These are phyloP conservation scores for Angophora floribunda DNA, from an alignment of 345 rosid genomes.

Conservation along the genomic window DNA sequence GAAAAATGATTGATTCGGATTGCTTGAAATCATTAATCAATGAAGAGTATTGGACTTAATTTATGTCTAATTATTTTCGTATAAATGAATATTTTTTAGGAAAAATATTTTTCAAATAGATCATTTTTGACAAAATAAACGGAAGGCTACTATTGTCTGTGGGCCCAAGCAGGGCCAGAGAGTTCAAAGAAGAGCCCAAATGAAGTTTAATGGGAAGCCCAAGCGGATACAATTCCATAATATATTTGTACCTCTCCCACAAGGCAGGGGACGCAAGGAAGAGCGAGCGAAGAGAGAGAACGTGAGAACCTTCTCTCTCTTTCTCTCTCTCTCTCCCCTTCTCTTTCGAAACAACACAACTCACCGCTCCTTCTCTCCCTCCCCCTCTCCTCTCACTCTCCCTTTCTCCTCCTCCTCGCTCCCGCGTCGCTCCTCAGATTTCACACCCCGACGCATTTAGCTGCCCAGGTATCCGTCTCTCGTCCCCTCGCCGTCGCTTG, in stretches of 20 bases:
- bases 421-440: neutral
- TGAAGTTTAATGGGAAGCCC: neutral
- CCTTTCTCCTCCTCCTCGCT: neutral
- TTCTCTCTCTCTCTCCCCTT: neutral
- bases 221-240: neutral
- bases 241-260: neutral
- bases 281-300: neutral
- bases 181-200: neutral
- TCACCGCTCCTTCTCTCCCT: neutral
- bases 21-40: rapidly evolving
- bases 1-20: too few species aligned
- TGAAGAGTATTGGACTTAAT: too few species aligned
- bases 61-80: neutral
- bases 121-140: rapidly evolving
- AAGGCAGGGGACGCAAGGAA: neutral
- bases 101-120: rapidly evolving
- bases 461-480: neutral
- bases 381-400: neutral
- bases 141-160: rapidly evolving
- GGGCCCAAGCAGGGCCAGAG: neutral
- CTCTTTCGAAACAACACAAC: neutral
- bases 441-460: neutral
- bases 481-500: neutral
- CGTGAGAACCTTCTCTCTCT: neutral
- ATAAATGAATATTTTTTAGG: too few species aligned